These are phyloP conservation scores for Aspergillus vadensis DNA, from an alignment of 2,329 filamentous ascomycete genomes.

Conservation along the genomic window DNA sequence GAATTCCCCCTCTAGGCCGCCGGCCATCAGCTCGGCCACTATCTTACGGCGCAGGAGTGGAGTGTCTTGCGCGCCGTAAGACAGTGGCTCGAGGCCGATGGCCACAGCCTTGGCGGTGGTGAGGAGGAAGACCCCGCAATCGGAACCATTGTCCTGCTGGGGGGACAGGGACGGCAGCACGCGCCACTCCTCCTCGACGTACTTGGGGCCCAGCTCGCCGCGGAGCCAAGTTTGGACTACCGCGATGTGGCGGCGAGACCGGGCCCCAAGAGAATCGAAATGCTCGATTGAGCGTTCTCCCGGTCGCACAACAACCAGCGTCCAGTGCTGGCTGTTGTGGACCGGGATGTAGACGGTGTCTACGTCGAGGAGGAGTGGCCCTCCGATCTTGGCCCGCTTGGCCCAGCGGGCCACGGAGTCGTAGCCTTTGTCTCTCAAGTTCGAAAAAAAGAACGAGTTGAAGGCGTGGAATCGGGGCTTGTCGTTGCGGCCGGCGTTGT, in stretches of 20 bases:
- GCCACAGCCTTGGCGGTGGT: slow-evolving; percentile 52
- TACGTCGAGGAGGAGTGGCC: slow-evolving; percentile 45
- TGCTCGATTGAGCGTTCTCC: slow-evolving; percentile 48
- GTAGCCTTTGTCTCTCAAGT: slow-evolving; percentile 44
- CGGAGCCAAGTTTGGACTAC: slow-evolving; percentile 46
- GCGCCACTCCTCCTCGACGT: slow-evolving; percentile 48
- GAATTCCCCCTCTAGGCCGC: slow-evolving; percentile 48
- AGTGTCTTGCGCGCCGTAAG: slow-evolving; percentile 45
- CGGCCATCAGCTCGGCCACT: slow-evolving; percentile 51
- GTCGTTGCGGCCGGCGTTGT: slow-evolving; percentile 38
- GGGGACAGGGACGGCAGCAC: slow-evolving; percentile 44
- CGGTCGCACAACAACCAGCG: slow-evolving; percentile 50
- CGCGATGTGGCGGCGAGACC: slow-evolving; percentile 34
- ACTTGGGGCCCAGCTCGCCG: slow-evolving; percentile 44
- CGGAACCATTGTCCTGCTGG: slow-evolving; percentile 49
- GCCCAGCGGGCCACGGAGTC: slow-evolving; percentile 44
- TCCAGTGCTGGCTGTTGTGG: slow-evolving; percentile 52
- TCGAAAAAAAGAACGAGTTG: slow-evolving; percentile 49
- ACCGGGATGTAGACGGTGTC: slow-evolving; percentile 53
- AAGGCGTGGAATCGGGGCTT: slow-evolving; percentile 47
- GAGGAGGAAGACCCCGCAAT: slow-evolving; percentile 54
- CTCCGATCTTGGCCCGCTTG: slow-evolving; percentile 50
- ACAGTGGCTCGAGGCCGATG: slow-evolving; percentile 46
- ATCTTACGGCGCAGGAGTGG: slow-evolving; percentile 47
- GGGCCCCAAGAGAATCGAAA: slow-evolving; percentile 49